A percentile compares a stretch with the other conserved stretches of the same genome.
These are phyloP conservation scores for Primulina eburnea DNA, from an alignment of 257 asterid species.

Conservation along the genomic window DNA sequence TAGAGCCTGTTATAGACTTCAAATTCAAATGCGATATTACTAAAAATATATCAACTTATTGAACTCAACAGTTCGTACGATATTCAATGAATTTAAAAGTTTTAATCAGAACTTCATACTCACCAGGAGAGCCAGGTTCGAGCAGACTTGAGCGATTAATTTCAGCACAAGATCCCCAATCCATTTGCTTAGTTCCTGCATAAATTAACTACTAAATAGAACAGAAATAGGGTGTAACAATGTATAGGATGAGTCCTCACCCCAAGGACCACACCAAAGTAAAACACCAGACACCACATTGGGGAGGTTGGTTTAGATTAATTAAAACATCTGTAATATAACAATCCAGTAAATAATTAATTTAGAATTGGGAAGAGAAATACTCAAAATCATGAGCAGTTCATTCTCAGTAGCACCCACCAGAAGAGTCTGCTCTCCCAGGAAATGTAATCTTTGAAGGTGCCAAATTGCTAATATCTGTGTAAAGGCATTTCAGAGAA, in stretches of 20 bases:
- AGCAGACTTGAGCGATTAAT: conserved; percentile 23
- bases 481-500: conserved; percentile 27
- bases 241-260: background rate
- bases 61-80: conserved; percentile 9
- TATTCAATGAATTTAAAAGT: conserved; percentile 14
- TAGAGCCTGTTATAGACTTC: conserved; percentile 28
- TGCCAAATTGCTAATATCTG: conserved; percentile 28
- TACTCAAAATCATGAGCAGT: conserved; percentile 12
- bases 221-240: conserved; percentile 1
- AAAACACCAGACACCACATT: background rate
- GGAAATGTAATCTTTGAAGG: conserved; percentile 35
- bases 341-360: background rate
- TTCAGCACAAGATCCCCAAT: conserved; percentile 13
- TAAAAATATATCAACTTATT: conserved; percentile 22
- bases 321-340: background rate
- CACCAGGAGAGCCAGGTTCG: conserved; percentile 31
- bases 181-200: conserved; percentile 29
- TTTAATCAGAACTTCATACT: conserved; percentile 30
- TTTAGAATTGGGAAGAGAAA: conserved; percentile 9
- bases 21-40: conserved; percentile 19
- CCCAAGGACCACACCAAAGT: background rate
- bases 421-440: conserved; percentile 24
- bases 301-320: background rate
- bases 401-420: conserved; percentile 31
- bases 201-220: too few species aligned